Base-by-base conservation (phyloP, 352 stramenopile genomes). In the Phytophthora litchii region DNA sequence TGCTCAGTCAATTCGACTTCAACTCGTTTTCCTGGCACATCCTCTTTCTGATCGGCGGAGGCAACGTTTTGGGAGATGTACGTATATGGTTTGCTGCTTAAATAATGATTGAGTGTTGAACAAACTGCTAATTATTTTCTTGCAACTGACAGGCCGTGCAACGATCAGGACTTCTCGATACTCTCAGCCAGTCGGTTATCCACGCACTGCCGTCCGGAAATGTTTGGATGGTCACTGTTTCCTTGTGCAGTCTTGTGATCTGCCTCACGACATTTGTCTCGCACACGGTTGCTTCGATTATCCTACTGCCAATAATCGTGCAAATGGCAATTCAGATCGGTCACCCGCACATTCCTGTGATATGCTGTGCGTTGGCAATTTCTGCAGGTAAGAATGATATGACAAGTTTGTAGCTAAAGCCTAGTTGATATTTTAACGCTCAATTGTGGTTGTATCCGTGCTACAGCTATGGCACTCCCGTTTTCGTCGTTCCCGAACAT, bases 11-110 rank as follows among this genome's bases (percentile, higher is more conserved):
- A 68, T 94, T 97, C 25, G 91, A 97, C 68, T 97, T 97, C 59
- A 97, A 97, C 59, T 96, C 86, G 42, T 96, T 97, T 54, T 97
- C 89, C 13, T 97, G 91, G 91, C 91, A 97, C 61, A 97, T 96
- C 53, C 72, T 97, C 11, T 97, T 97, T 58, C 63, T 97, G 16
- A 95, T 97, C 25, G 91, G 91, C 8, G 91, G 91, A 25, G 89
- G 91, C 60, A 97, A 97, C 59, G 91, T 97, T 7, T 66, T 97
- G 13, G 91, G 91, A 42, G 90, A 97, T 74, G 88, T 94, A 71
- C 52, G 80, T 51, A 5, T 35, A 0, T 45, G 32, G 20, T 29
- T 60, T 51, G 0, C 3, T 41, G 25, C 13, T 36, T 6, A 13
- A 12, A 47, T 17, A 41, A n/a, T 13, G n/a, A n/a, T 16, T 56